phyloP scores from a whole-genome alignment of 2,329 filamentous ascomycete genomes.

The Aschersonia sp. region DNA sequence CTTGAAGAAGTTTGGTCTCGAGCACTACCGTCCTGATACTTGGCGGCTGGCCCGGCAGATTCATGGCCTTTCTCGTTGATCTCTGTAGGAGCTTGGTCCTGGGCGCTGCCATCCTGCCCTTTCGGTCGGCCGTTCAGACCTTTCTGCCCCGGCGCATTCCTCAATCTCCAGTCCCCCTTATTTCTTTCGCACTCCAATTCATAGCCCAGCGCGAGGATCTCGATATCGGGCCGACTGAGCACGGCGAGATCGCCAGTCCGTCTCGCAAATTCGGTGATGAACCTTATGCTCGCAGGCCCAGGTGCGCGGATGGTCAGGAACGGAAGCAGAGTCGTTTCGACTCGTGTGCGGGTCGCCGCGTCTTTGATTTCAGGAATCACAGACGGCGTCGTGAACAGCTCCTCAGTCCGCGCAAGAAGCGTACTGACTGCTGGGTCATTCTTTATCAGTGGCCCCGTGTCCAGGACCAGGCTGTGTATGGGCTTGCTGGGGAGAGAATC shows the following conservation, averaged over 20 bases:
- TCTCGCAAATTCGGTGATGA: slow-evolving; percentile 73
- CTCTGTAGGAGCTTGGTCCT: slow-evolving; percentile 4
- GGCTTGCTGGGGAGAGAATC: slow-evolving; percentile 35
- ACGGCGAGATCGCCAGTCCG: slow-evolving; percentile 83
- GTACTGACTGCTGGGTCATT: slow-evolving; percentile 80
- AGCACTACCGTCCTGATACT: slow-evolving; percentile 6
- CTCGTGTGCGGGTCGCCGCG: slow-evolving; percentile 60
- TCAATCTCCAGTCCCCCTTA: slow-evolving; percentile 74
- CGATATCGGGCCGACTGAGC: slow-evolving; percentile 76
- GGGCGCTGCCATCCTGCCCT: slow-evolving; percentile 9
- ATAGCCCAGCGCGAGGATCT: slow-evolving; percentile 80
- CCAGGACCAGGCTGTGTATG: slow-evolving; percentile 73
- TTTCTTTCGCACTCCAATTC: slow-evolving; percentile 89
- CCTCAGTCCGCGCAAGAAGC: slow-evolving; percentile 62
- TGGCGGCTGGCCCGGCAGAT: too few relatives aligned
- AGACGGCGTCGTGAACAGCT: slow-evolving; percentile 69
- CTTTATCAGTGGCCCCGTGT: slow-evolving; percentile 86
- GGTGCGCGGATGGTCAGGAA: slow-evolving; percentile 72
- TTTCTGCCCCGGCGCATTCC: slow-evolving; percentile 69
- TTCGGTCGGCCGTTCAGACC: slow-evolving; percentile 49
- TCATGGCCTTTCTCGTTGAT: neutral
- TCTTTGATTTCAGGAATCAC: slow-evolving; percentile 85
- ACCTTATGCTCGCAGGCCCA: slow-evolving; percentile 59
- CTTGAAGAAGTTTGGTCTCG: slow-evolving; percentile 7
- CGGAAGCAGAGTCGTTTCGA: slow-evolving; percentile 73